Percentiles rank a stretch among this genome's conserved stretches.
phyloP scores from a whole-genome alignment of 495 filamentous ascomycete genomes.

The Sporormia fimetaria region DNA sequence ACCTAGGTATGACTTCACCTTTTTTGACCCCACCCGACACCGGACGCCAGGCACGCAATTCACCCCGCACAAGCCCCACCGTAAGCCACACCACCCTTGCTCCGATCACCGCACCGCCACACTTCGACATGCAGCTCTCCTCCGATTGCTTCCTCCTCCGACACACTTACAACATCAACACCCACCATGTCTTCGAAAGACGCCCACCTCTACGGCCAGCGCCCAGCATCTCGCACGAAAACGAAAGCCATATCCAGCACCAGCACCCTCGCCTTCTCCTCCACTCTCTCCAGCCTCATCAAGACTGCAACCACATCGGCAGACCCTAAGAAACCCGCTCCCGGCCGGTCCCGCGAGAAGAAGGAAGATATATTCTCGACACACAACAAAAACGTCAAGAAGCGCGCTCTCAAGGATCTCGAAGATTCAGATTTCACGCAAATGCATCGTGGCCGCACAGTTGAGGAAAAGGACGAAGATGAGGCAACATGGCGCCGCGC shows the following conservation, averaged over 20 bases:
- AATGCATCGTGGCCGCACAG: slow-evolving; percentile 35
- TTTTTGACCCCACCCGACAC: too few species aligned
- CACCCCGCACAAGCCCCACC: slow-evolving; percentile 14
- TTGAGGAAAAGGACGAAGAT: slow-evolving; percentile 29
- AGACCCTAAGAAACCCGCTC: slow-evolving; percentile 30
- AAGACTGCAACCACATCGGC: slow-evolving; percentile 22
- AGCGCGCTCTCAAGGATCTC: slow-evolving; percentile 44
- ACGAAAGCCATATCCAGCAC: slow-evolving; percentile 53
- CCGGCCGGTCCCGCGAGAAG: slow-evolving; percentile 51
- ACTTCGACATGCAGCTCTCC: neutral
- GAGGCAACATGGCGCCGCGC: slow-evolving; percentile 46
- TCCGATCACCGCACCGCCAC: too few species aligned
- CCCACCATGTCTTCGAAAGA: slow-evolving; percentile 43
- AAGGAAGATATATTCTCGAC: slow-evolving; percentile 62
- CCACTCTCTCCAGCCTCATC: slow-evolving; percentile 27
- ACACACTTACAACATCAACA: neutral
- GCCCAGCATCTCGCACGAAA: slow-evolving; percentile 41
- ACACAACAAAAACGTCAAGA: slow-evolving; percentile 58
- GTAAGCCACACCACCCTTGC: too few species aligned
- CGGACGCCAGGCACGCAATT: slow-evolving; percentile 3
- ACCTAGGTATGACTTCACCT: neutral
- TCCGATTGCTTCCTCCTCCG: slow-evolving; percentile 8
- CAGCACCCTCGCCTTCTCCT: slow-evolving; percentile 64
- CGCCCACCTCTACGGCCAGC: slow-evolving; percentile 61
- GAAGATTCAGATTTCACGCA: slow-evolving; percentile 32